Evolutionary conservation across 192 early-diverging fungal species (phyloP), one percentile per base, ranked within the genome.

Genomic region (Mortierella alpina): DNA sequence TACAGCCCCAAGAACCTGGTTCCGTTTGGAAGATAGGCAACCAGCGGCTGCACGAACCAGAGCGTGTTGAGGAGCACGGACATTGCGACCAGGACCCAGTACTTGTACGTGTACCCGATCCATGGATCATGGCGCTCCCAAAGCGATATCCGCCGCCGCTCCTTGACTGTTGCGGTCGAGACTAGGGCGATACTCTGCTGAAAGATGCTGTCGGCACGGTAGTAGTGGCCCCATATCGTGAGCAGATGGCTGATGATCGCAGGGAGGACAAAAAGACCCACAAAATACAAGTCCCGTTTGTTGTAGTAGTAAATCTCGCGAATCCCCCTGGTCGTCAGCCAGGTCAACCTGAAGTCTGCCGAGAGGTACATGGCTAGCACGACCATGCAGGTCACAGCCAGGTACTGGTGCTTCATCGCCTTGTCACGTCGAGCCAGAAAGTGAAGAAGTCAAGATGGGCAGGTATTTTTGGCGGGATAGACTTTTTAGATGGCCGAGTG

Each of bases 191-290:
- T 79, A 5, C 52, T 68, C 51, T 72, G 39, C 14, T 68, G 76
- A 58, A 79, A 79, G 22, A 63, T 12, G 2, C 8, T n/a, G 17
- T 79, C 76, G 5, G 65, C 63, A 0, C 65, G 57, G 20, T 72
- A 79, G 18, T 79, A 79, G 46, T 79, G 76, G 31, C 76, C 76
- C 76, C 76, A 79, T 52, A 79, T 79, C 8, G 76, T 79, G 65
- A 79, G 23, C 12, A 79, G 14, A 51, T 79, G 76, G 14, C 60
- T 63, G 57, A 49, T 23, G 13, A 79, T 55, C 1, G 76, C 69
- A 3, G 76, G 76, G 14, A 56, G 9, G 47, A 66, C 53, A 42
- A 72, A 72, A 8, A 79, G 42, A 1, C 18, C 1, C 5, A 79
- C 46, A 42, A 72, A 79, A 23, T 62, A 57, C 11, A 67, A 9